Evolutionary conservation across 2,329 filamentous ascomycete species (phyloP), one percentile per base, ranked within the genome.

Genomic region (Neoarthrinium moseri): DNA sequence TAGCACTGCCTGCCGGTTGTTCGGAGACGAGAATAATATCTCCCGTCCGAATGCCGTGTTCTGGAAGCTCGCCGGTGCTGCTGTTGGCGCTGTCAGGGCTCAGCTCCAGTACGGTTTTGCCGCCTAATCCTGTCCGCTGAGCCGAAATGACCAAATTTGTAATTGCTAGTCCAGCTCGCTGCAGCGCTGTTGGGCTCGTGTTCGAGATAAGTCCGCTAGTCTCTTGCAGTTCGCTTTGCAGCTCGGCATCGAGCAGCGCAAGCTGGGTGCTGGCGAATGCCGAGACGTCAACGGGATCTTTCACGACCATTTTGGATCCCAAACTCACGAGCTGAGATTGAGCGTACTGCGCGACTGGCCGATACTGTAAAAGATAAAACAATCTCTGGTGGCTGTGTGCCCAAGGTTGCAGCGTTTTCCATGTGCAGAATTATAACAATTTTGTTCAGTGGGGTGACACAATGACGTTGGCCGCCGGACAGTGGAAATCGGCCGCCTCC

Each of bases 41-140:
- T 1, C 89, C 89, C 0, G 81, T 77, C 2, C 88, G 76, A 42
- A 94, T 71, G 21, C 87, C 87, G 71, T 92, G 88, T 61, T 89
- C 85, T 1, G 85, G 84, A 17, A 92, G 70, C 51, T 83, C 80
- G 1, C 72, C 67, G 17, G 54, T 51, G 5, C 53, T 49, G 22
- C 50, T 75, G 2, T 86, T 78, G 1, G 90, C 87, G n/a, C 80
- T 69, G 59, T 96, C 92, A 0, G 82, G 73, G 13, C 71, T 70
- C 2, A 99, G 81, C 64, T 96, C 91, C 4, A 96, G 72, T 2
- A 99, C 86, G 0, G 89, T 90, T 53, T 90, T 88, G n/a, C 94
- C 94, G 13, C 91, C 94, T 29, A 96, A 75, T 0, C 94, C 94
- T 0, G 94, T 99, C 23, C 91, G 85, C 61, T 88, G 87, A 15